These are phyloP conservation scores for Aurifilum marmelostoma DNA, from an alignment of 2,329 filamentous ascomycete genomes.

Conservation along the genomic window DNA sequence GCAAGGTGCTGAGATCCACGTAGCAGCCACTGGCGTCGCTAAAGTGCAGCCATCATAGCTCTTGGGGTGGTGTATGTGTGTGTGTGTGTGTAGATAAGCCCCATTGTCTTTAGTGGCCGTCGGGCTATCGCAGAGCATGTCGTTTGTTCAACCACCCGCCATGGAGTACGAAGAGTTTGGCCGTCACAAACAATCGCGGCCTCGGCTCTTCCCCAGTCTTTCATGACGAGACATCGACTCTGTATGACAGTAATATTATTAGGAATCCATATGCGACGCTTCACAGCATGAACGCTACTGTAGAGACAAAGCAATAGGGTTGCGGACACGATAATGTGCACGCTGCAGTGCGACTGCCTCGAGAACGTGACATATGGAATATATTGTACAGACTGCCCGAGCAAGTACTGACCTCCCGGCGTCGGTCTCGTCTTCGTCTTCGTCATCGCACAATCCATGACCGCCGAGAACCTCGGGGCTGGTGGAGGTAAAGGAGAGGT, in stretches of 20 bases:
- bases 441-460: neutral
- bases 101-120: neutral
- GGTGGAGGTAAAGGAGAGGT: neutral
- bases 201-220: neutral
- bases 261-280: slow-evolving; percentile 13
- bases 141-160: neutral
- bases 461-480: neutral
- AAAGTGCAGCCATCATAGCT: neutral
- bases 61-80: neutral
- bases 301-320: slow-evolving; percentile 5
- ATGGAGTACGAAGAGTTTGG: neutral
- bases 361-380: slow-evolving; percentile 8
- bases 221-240: slow-evolving; percentile 7
- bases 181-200: neutral
- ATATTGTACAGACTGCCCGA: neutral
- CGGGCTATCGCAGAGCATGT: neutral
- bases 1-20: neutral
- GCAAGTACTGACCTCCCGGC: neutral
- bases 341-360: slow-evolving; percentile 19
- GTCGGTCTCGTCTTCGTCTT: neutral
- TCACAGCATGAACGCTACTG: slow-evolving; percentile 17
- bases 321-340: slow-evolving; percentile 14
- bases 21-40: slow-evolving; percentile 5
- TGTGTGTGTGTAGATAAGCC: neutral
- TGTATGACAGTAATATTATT: slow-evolving; percentile 7